A percentile compares a stretch with the other conserved stretches of the same genome.
Conservation (phyloP, 2,329 filamentous ascomycete species). For the Sarocladium strictum region DNA sequence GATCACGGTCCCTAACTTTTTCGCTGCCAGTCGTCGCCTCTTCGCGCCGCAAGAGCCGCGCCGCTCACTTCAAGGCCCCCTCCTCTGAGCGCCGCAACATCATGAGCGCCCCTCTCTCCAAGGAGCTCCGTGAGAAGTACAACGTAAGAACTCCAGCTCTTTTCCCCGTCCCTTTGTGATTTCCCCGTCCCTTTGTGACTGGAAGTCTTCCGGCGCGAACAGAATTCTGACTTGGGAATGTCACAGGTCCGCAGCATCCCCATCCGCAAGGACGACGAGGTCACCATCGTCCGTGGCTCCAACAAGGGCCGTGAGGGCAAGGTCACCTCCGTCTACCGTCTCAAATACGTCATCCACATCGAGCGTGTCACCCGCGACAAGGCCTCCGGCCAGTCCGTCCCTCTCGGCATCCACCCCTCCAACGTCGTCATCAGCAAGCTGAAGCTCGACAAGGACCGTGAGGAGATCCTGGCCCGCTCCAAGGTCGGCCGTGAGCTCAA, state of each 20-base stretch:
- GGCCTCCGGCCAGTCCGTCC: conserved; percentile 92
- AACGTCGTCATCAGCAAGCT: conserved; percentile 99
- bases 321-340: conserved; percentile 94
- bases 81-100: conserved; percentile 91
- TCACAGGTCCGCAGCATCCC: conserved; percentile 88
- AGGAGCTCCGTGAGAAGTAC: conserved; percentile 99
- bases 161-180: background rate
- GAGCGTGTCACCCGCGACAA: conserved; percentile 97
- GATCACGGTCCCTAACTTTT: background rate
- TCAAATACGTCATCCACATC: conserved; percentile 96
- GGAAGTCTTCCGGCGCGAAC: no score
- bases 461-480: conserved; percentile 82
- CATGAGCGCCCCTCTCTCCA: conserved; percentile 93
- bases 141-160: conserved; percentile 60
- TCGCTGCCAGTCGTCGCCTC: conserved; percentile 50
- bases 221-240: background rate
- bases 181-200: background rate
- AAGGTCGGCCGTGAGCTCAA: conserved; percentile 71
- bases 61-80: conserved; percentile 94
- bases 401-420: conserved; percentile 88
- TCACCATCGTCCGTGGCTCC: conserved; percentile 82
- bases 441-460: conserved; percentile 95
- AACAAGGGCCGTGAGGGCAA: conserved; percentile 99
- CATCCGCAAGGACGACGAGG: conserved; percentile 96
- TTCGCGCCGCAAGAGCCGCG: conserved; percentile 97